phyloP scores from a whole-genome alignment of 768 basidiomycete genomes.

The Mycena haematopus region DNA sequence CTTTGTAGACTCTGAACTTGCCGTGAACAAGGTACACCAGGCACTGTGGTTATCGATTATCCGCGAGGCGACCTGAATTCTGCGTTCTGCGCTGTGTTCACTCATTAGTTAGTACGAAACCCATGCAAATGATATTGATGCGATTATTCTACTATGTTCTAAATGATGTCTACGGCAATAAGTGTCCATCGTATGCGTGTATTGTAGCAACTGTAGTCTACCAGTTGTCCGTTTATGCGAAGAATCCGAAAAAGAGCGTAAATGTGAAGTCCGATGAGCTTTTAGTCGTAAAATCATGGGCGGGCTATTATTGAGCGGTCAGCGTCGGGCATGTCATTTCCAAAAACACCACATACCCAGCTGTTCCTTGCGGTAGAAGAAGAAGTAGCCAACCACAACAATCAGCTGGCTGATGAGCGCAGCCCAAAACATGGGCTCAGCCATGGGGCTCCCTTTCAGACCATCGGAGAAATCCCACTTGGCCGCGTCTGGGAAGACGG shows the following conservation, averaged over 20 bases:
- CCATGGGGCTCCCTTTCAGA: slow-evolving; percentile 79
- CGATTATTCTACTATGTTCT: slow-evolving; percentile 14
- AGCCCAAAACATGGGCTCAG: slow-evolving; percentile 86
- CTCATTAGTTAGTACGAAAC: background rate
- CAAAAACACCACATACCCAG: slow-evolving; percentile 59
- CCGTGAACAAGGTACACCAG: too few species aligned
- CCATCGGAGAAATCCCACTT: slow-evolving; percentile 88
- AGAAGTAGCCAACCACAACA: slow-evolving; percentile 92
- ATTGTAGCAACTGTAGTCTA: slow-evolving; percentile 26
- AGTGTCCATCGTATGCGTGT: slow-evolving; percentile 12
- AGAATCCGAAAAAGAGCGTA: slow-evolving; percentile 24
- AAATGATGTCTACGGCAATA: slow-evolving; percentile 20
- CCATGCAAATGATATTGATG: slow-evolving; percentile 6
- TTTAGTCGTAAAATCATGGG: slow-evolving; percentile 40
- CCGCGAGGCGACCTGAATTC: too few species aligned
- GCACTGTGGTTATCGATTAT: too few species aligned
- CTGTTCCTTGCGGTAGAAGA: slow-evolving; percentile 97
- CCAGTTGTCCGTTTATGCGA: slow-evolving; percentile 27
- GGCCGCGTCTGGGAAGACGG: slow-evolving; percentile 91
- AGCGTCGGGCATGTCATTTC: background rate
- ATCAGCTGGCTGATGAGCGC: slow-evolving; percentile 80
- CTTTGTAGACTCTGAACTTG: too few species aligned
- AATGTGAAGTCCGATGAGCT: slow-evolving; percentile 19
- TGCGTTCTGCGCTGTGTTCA: too few species aligned
- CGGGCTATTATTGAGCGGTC: slow-evolving; percentile 39